Evolutionary conservation across 768 basidiomycete species (phyloP).

Genomic region (Tremella mesenterica): DNA sequence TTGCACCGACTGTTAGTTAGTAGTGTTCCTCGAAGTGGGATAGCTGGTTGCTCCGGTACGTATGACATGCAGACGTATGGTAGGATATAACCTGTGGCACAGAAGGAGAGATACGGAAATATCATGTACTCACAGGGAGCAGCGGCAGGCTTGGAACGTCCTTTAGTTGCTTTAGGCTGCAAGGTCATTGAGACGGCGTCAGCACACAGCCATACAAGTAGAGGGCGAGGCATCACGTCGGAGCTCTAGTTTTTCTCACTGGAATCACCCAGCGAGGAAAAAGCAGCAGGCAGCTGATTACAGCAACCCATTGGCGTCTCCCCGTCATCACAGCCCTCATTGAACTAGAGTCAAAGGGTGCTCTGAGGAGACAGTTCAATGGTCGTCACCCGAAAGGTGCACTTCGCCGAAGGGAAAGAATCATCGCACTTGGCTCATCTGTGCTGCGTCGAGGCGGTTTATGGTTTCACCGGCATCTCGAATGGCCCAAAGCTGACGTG

Average conservation of each 20-base stretch:
- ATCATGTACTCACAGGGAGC: constrained; percentile 41
- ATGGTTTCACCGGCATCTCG: background rate
- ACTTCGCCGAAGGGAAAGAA: too few species aligned
- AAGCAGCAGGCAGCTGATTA: background rate
- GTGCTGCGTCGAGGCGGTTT: background rate
- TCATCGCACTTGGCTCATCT: constrained; percentile 1
- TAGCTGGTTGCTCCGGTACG: too few species aligned
- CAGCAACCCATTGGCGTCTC: background rate
- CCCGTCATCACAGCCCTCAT: background rate
- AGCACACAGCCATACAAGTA: constrained; percentile 15
- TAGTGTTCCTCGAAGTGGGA: background rate
- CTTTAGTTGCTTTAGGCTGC: constrained; percentile 46
- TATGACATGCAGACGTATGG: too few species aligned
- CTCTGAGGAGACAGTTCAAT: background rate
- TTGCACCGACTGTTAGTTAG: constrained; percentile 48
- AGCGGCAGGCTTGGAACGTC: constrained; percentile 45
- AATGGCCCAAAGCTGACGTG: too few species aligned
- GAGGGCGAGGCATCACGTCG: constrained; percentile 35
- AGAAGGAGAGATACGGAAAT: too few species aligned
- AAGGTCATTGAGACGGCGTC: constrained; percentile 45
- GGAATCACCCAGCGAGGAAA: constrained; percentile 26
- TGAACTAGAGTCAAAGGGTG: background rate
- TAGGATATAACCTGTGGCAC: too few species aligned
- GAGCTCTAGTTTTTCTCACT: constrained; percentile 31
- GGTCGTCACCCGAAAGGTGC: too few species aligned